Base-by-base conservation (phyloP, 805 yeast genomes). In the Candida caryicola region DNA sequence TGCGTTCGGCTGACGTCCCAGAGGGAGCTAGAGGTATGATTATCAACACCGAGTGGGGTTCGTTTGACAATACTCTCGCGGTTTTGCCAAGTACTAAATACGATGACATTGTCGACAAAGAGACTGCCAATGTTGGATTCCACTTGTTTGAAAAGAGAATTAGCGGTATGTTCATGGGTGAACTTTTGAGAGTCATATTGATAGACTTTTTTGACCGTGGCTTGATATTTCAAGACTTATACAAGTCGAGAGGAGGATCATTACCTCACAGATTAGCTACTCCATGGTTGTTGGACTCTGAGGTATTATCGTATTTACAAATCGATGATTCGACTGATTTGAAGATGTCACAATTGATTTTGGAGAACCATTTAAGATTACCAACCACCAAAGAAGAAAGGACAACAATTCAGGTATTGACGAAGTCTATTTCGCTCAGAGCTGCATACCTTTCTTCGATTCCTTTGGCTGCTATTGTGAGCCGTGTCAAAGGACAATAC, bases 21-120 rank as follows among this genome's bases (percentile, higher is more conserved):
- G 62, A 67, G 23, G 81, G 79, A 25, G 71, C 74, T 36, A 69
- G 33, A 4, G 79, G 81, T 46, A 90, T 90, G 96, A 85, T 88
- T 46, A 76, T 90, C 52, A 90, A 90, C 67, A 90, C 96, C 32
- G 99, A 93, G 65, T 93, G 98, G 96, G 98, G 98, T 46, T 88
- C 96, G 30, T 91, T 90, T 54, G 98, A 91, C 64, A 91, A 91
- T 57, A 81, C 78, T 16, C 71, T 89, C 44, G 71, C 77, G 48
- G 69, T 80, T 29, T 70, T 91, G 46, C 97, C 97, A 43, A 74
- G 70, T 34, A 85, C 95, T 3, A 76, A 78, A 43, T 90, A 81
- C 59, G 99, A 91, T 66, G 61, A 66, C 34, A 69, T 64, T 18
- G 79, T 91, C 47, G 95, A 91, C 59, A 59, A 66, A 21, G 73